These are phyloP conservation scores for Zizania palustris DNA, from an alignment of 202 grass and related monocot genomes.

Conservation along the genomic window DNA sequence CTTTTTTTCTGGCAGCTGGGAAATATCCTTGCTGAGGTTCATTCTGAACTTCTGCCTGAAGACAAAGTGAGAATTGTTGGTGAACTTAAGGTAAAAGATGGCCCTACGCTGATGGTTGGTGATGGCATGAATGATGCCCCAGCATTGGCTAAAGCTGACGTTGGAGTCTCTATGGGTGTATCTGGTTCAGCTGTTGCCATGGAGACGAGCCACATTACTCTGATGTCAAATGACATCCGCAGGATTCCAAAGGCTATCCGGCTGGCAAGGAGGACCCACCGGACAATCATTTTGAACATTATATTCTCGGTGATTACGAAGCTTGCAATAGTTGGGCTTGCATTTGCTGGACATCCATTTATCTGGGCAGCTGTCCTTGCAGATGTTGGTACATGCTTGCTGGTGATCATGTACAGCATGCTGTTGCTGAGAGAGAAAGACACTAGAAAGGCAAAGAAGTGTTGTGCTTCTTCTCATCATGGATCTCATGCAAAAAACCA, in stretches of 20 bases:
- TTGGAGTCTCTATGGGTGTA: constrained; percentile 95
- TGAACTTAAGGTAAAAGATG: constrained; percentile 68
- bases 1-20: constrained; percentile 59
- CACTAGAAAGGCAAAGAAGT: constrained; percentile 53
- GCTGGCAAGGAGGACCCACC: constrained; percentile 69
- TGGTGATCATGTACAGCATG: constrained; percentile 99
- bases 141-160: constrained; percentile 76
- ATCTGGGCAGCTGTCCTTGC: constrained; percentile 97
- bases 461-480: constrained; percentile 50
- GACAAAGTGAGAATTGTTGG: constrained; percentile 83
- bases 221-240: constrained; percentile 95
- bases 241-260: constrained; percentile 75
- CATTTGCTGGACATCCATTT: constrained; percentile 71
- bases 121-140: constrained; percentile 99
- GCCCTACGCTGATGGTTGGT: constrained; percentile 81
- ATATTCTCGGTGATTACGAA: constrained; percentile 82
- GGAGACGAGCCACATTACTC: constrained; percentile 91
- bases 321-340: constrained; percentile 67
- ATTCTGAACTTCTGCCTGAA: constrained; percentile 79
- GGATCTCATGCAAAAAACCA: constrained; percentile 40
- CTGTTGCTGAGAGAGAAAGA: constrained; percentile 60
- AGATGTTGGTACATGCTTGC: constrained; percentile 93
- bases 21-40: constrained; percentile 65
- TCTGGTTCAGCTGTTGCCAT: constrained; percentile 94
- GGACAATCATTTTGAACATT: constrained; percentile 76